Evolutionary conservation across 306 rosid genomes (phyloP).

Genomic region (Delonix regia): DNA sequence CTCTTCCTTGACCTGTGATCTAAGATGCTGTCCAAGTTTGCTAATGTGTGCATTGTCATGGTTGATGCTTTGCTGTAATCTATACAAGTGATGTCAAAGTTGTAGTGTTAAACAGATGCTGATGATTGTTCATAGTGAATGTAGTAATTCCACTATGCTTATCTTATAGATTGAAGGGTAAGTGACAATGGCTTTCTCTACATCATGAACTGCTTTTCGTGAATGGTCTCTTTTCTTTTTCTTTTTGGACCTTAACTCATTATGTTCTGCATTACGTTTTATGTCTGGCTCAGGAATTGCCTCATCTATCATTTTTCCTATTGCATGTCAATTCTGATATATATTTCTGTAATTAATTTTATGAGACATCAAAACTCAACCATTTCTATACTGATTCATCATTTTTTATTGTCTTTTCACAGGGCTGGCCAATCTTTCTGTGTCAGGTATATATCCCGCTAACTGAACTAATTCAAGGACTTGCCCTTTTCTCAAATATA

Average conservation of each 20-base stretch:
- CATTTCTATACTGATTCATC: constrained; percentile 21
- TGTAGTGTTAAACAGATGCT: not conserved
- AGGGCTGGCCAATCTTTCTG: constrained; percentile 93
- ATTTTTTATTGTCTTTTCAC: constrained; percentile 33
- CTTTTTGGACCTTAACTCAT: not conserved
- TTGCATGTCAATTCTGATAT: not conserved
- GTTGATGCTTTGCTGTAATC: not conserved
- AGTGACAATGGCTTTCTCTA: not conserved
- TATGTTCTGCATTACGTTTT: not conserved
- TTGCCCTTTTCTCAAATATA: not conserved
- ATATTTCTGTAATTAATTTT: not conserved
- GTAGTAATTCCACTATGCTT: not conserved
- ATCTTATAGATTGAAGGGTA: not conserved
- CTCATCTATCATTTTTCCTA: constrained; percentile 4
- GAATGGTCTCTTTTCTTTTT: not conserved
- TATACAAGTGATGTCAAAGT: not conserved
- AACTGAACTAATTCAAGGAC: constrained; percentile 7
- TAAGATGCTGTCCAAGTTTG: not conserved
- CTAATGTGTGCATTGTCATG: not conserved
- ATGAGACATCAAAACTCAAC: not conserved
- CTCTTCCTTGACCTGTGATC: not conserved
- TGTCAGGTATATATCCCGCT: constrained; percentile 68
- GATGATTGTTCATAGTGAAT: not conserved
- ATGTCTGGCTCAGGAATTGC: not conserved
- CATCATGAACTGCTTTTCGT: not conserved